Evolutionary conservation across 352 stramenopile genomes (phyloP).

Genomic region (Globisporangium recalcitrans): DNA sequence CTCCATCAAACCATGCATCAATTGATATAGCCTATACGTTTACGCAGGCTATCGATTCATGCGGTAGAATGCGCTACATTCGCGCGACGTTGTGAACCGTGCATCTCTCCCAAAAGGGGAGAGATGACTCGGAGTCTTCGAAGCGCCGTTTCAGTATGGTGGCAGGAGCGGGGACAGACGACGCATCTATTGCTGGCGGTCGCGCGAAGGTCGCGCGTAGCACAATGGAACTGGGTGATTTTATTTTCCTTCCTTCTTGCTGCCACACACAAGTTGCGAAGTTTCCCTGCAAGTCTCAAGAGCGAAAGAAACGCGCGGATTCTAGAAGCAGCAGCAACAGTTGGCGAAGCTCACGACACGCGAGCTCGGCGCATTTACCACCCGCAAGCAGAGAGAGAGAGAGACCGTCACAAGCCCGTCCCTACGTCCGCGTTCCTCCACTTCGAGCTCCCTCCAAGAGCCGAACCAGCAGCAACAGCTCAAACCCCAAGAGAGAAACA

Average conservation of each 20-base stretch:
- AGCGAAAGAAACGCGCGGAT: neutral
- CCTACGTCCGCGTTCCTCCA: neutral
- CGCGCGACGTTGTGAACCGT: constrained; percentile 2
- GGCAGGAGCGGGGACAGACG: neutral
- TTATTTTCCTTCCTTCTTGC: neutral
- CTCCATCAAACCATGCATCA: neutral
- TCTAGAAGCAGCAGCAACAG: constrained; percentile 4
- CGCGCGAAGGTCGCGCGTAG: constrained; percentile 2
- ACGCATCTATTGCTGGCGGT: neutral
- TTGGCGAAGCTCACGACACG: no score
- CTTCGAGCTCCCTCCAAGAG: neutral
- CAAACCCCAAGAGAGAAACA: neutral
- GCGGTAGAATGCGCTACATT: no score
- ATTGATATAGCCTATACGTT: neutral
- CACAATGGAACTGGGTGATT: neutral
- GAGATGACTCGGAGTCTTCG: constrained; percentile 1
- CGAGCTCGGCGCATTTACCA: neutral
- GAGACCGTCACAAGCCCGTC: neutral
- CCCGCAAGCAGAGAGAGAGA: neutral
- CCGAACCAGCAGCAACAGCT: neutral
- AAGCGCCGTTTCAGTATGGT: neutral
- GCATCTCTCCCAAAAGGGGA: constrained; percentile 6
- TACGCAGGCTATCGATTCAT: neutral
- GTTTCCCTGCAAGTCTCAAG: neutral
- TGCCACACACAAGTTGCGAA: constrained; percentile 3